phyloP scores from a whole-genome alignment of 306 rosid genomes.

The Sicyos baderoa region DNA sequence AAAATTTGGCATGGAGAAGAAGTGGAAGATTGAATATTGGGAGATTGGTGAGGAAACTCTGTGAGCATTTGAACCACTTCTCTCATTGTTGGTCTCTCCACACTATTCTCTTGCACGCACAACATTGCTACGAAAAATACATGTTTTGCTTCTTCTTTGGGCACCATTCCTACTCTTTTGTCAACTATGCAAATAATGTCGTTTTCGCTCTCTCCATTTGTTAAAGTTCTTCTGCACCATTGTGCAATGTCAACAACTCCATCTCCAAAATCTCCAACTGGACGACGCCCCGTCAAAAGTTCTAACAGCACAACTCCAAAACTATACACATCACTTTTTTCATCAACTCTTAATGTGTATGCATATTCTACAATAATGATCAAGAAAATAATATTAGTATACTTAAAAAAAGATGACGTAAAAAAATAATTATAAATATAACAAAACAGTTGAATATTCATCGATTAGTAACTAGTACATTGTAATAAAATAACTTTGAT shows the following conservation, averaged over 20 bases:
- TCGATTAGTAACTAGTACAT: background rate
- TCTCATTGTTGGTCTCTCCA: slow-evolving; percentile 83
- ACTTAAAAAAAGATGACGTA: too few relatives aligned
- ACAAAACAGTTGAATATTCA: background rate
- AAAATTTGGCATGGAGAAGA: slow-evolving; percentile 18
- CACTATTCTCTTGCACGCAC: slow-evolving; percentile 64
- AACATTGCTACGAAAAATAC: slow-evolving; percentile 55
- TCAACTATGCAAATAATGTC: slow-evolving; percentile 39
- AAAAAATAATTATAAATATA: background rate
- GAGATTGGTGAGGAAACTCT: slow-evolving; percentile 41
- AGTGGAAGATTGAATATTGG: slow-evolving; percentile 31
- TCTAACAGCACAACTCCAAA: slow-evolving; percentile 69
- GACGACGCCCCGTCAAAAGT: slow-evolving; percentile 59
- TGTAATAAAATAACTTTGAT: too few relatives aligned
- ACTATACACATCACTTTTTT: slow-evolving; percentile 80
- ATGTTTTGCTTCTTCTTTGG: slow-evolving; percentile 61
- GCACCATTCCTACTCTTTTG: slow-evolving; percentile 32
- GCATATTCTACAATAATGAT: slow-evolving; percentile 56
- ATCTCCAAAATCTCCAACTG: slow-evolving; percentile 72
- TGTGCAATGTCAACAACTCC: slow-evolving; percentile 64
- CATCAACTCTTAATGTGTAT: slow-evolving; percentile 69
- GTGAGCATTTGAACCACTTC: slow-evolving; percentile 87
- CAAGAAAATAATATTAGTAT: too few relatives aligned
- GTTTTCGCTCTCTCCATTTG: slow-evolving; percentile 39
- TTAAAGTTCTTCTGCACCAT: slow-evolving; percentile 48